Base-by-base conservation (phyloP, 164 flowering plant genomes). In the Nymphaea colorata region DNA sequence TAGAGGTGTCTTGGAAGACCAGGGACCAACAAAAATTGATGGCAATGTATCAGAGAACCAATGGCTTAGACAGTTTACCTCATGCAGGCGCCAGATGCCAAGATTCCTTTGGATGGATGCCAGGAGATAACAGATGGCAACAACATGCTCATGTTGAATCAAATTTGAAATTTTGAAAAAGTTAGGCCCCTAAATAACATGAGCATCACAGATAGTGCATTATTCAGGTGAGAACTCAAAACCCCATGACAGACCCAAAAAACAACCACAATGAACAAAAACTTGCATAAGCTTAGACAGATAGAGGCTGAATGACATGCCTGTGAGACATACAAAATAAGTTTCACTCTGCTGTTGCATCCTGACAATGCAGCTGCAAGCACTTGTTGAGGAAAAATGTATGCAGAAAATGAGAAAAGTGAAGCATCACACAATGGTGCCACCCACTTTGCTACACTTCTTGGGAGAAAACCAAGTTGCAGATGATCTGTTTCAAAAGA, bases 381-480 rank as follows among this genome's bases (percentile, higher is more conserved):
- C 44, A 79, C 94, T 74, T 92, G 90, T 62, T 79, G 78, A 44
- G 87, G 86, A 79, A 67, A 72, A 59, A 92, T 66, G 77, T 70
- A 85, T 42, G 88, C 98, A 74, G 83, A 82, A 74, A 88, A 92
- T 55, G 72, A 76, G 68, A 92, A 87, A 73, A 90, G 73, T 17
- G 88, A 93, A 73, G 65, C 60, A 79, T 92, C 98, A 79, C 88
- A 88, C 71, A 92, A 72, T 64, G 96, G 93, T 73, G 98, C 84
- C 55, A 88, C 87, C 91, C 94, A 92, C 72, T 83, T 86, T 66
- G 98, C 93, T 67, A 86, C 73, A 81, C 77, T 69, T 78, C 84
- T 83, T 12, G 96, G 98, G 43, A 92, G 81, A 80, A 92, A 92
- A 25, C 96, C 98, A 68, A 90, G 85, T 70, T 86, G 98, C 67